Conservation (phyloP, 768 basidiomycete genomes). For the Auricularia sp. region DNA sequence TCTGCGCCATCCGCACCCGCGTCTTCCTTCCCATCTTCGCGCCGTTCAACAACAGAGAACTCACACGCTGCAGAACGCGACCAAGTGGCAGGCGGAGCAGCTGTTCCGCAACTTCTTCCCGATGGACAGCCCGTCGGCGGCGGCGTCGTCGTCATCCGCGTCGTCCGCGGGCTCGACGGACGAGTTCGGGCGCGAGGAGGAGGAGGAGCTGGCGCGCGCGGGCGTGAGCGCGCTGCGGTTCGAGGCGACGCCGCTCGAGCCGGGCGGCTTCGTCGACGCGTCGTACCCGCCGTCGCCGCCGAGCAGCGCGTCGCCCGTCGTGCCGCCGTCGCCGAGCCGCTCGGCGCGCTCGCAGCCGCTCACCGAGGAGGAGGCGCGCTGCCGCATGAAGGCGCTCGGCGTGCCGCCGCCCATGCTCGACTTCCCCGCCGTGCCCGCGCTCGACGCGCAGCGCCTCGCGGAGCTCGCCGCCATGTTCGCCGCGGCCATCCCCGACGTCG, state of each 20-base stretch:
- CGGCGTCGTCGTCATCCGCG: background rate
- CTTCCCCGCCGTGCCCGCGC: slow-evolving; percentile 7
- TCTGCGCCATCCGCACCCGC: background rate
- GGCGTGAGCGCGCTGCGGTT: background rate
- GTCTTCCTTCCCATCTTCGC: background rate
- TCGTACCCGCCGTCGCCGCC: background rate
- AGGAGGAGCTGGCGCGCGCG: background rate
- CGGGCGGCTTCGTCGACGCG: background rate
- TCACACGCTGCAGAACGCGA: slow-evolving; percentile 31
- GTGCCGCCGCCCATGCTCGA: background rate
- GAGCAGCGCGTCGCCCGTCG: background rate
- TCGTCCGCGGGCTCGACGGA: background rate
- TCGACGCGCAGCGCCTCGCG: slow-evolving; percentile 54
- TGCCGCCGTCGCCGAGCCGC: background rate
- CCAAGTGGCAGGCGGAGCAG: slow-evolving; percentile 74
- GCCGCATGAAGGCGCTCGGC: background rate
- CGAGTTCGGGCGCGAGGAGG: background rate
- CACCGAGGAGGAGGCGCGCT: background rate
- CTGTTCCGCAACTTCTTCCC: slow-evolving; percentile 91
- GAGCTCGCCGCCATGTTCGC: slow-evolving; percentile 70
- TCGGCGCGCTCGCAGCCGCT: background rate
- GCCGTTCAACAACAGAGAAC: too few species aligned
- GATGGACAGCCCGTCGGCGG: too few species aligned
- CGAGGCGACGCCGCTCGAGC: background rate
- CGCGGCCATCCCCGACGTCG: slow-evolving; percentile 70